phyloP scores from a whole-genome alignment of 495 filamentous ascomycete genomes.

The Viridothelium virens region DNA sequence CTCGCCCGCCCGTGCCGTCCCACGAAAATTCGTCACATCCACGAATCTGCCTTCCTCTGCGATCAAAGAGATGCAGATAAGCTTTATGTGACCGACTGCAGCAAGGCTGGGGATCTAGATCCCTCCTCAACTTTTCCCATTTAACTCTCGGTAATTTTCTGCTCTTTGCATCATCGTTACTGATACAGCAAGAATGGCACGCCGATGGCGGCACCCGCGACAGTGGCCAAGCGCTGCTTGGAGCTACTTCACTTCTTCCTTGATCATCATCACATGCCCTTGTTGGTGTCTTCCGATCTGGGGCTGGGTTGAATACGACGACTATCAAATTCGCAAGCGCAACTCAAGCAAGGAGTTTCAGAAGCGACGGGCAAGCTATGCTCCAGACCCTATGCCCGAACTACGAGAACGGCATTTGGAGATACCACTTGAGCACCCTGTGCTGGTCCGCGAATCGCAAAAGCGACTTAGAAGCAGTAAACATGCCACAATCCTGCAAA shows the following conservation, averaged over 20 bases:
- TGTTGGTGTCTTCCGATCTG: constrained; percentile 7
- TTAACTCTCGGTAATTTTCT: neutral
- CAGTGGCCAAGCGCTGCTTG: neutral
- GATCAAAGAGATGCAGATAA: neutral
- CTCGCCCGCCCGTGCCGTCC: too few relatives aligned
- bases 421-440: constrained; percentile 4
- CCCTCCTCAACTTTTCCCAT: neutral
- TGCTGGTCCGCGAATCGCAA: neutral
- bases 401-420: neutral
- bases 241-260: constrained; percentile 4
- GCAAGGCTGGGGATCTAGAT: neutral
- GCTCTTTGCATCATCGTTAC: neutral
- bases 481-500: constrained; percentile 1
- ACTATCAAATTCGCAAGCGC: constrained; percentile 1
- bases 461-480: neutral
- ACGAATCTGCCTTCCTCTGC: neutral
- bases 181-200: neutral
- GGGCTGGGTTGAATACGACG: constrained; percentile 8
- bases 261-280: constrained; percentile 2
- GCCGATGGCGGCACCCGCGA: constrained; percentile 4
- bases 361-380: constrained; percentile 11
- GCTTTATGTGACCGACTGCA: constrained; percentile 1
- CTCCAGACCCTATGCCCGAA: constrained; percentile 3
- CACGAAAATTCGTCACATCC: neutral
- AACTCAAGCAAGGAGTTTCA: constrained; percentile 1